A percentile compares a stretch with the other conserved stretches of the same genome.
phyloP scores from a whole-genome alignment of 2,329 filamentous ascomycete genomes.

The Nemania sp. region DNA sequence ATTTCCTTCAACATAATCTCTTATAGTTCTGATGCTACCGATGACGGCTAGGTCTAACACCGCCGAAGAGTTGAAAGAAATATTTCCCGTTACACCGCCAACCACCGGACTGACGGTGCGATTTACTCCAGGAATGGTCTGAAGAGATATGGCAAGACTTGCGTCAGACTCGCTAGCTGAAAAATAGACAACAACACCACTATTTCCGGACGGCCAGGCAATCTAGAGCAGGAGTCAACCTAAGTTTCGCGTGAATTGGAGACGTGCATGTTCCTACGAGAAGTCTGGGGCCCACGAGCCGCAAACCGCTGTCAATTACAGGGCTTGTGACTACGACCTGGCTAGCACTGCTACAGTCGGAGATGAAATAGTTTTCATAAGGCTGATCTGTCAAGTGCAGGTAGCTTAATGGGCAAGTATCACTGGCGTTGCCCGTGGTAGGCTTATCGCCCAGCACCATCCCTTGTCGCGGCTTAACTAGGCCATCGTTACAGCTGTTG shows the following conservation, averaged over 20 bases:
- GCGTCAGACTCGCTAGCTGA: slow-evolving; percentile 56
- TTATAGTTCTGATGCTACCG: slow-evolving; percentile 64
- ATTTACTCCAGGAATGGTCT: slow-evolving; percentile 52
- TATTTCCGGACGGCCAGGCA: slow-evolving; percentile 69
- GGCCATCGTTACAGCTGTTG: slow-evolving; percentile 5
- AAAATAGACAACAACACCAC: slow-evolving; percentile 61
- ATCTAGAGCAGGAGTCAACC: slow-evolving; percentile 17
- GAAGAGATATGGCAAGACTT: slow-evolving; percentile 54
- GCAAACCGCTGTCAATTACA: slow-evolving; percentile 54
- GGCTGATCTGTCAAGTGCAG: slow-evolving; percentile 56
- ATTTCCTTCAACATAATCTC: slow-evolving; percentile 64
- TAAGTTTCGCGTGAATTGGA: background rate
- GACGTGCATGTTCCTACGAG: slow-evolving; percentile 37
- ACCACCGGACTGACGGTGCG: slow-evolving; percentile 50
- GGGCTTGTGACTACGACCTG: slow-evolving; percentile 66
- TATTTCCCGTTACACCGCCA: slow-evolving; percentile 56
- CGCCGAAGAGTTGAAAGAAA: slow-evolving; percentile 62
- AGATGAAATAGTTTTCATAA: slow-evolving; percentile 68
- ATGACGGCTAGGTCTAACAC: slow-evolving; percentile 59
- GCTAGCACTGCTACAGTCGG: slow-evolving; percentile 61
- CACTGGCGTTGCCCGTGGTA: background rate
- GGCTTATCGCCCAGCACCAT: slow-evolving; percentile 11
- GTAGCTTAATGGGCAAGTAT: slow-evolving; percentile 26
- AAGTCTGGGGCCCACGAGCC: slow-evolving; percentile 59
- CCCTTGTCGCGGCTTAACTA: slow-evolving; percentile 20